Evolutionary conservation across 2,329 filamentous ascomycete genomes (phyloP).

Genomic region (Shiraia sp.): DNA sequence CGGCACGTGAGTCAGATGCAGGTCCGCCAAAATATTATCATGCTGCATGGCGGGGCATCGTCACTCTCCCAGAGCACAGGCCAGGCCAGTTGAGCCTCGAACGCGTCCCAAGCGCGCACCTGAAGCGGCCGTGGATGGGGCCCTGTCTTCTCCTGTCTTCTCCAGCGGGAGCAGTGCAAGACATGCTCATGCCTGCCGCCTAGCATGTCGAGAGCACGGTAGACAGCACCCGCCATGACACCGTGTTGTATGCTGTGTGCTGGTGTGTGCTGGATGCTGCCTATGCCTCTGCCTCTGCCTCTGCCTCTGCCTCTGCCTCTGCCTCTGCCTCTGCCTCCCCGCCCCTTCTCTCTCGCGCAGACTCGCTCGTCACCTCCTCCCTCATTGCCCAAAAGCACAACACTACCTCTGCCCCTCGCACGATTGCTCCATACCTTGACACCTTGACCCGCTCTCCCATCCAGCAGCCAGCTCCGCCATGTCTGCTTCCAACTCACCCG

Average conservation of each 20-base stretch:
- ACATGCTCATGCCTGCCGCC: too few species aligned
- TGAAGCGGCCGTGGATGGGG: slow-evolving; percentile 1
- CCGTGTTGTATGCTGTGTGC: too few species aligned
- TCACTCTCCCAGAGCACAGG: slow-evolving; percentile 4
- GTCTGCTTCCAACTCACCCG: slow-evolving; percentile 33
- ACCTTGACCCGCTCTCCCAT: not conserved
- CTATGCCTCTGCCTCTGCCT: too few species aligned
- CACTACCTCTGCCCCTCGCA: slow-evolving; percentile 5
- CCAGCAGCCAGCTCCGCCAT: slow-evolving; percentile 20
- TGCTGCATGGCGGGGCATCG: too few species aligned
- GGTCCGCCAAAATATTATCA: slow-evolving; percentile 12
- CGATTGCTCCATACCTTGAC: not conserved
- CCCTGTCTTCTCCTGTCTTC: not conserved
- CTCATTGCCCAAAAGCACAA: too few species aligned
- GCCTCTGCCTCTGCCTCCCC: too few species aligned
- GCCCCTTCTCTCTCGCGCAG: too few species aligned
- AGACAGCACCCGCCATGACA: too few species aligned
- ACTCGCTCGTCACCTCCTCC: too few species aligned
- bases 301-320: too few species aligned
- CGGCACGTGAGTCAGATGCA: slow-evolving; percentile 37
- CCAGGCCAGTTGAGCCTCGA: slow-evolving; percentile 6
- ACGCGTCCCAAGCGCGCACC: not conserved
- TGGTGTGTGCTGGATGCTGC: too few species aligned
- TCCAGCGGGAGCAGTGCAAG: not conserved
- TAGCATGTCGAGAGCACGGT: too few species aligned